Conservation (phyloP, 192 early-diverging fungal species). For the Geranomyces variabilis region DNA sequence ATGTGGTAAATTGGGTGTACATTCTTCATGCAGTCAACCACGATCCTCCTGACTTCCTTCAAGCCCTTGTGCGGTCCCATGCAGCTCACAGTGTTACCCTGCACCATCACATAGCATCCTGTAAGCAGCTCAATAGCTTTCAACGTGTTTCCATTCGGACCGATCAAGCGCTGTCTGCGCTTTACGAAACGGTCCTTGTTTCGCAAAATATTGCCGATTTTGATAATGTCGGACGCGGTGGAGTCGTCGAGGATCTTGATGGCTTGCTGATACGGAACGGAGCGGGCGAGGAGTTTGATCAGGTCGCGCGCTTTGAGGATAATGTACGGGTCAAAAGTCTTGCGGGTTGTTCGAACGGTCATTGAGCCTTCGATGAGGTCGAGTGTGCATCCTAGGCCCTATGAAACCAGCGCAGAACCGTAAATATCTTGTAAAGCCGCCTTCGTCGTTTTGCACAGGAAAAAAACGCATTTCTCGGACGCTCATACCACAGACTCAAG, state of each 20-base stretch:
- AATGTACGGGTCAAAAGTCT: constrained; percentile 93
- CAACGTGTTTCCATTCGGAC: constrained; percentile 93
- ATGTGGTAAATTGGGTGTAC: constrained; percentile 99
- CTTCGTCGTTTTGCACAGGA: too few species aligned
- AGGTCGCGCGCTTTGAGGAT: constrained; percentile 94
- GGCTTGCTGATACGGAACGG: constrained; percentile 92
- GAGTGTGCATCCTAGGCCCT: constrained; percentile 86
- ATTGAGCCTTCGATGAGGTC: constrained; percentile 97
- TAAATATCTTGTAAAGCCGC: too few species aligned
- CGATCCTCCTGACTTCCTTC: constrained; percentile 84
- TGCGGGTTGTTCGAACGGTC: constrained; percentile 96
- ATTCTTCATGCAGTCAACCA: constrained; percentile 98
- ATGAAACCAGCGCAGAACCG: constrained; percentile 9
- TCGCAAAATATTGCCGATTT: constrained; percentile 91
- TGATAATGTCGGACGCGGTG: constrained; percentile 91
- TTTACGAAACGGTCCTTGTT: constrained; percentile 99
- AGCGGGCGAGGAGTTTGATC: constrained; percentile 91
- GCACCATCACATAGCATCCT: constrained; percentile 95
- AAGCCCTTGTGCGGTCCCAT: constrained; percentile 93
- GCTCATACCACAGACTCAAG: constrained; percentile 77
- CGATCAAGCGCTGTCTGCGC: constrained; percentile 90
- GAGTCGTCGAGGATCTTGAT: constrained; percentile 92
- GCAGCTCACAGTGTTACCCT: constrained; percentile 92
- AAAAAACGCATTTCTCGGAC: too few species aligned
- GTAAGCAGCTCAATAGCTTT: constrained; percentile 97